These are phyloP conservation scores for Martensiomyces pterosporus DNA, from an alignment of 192 early-diverging fungal genomes.

Conservation along the genomic window DNA sequence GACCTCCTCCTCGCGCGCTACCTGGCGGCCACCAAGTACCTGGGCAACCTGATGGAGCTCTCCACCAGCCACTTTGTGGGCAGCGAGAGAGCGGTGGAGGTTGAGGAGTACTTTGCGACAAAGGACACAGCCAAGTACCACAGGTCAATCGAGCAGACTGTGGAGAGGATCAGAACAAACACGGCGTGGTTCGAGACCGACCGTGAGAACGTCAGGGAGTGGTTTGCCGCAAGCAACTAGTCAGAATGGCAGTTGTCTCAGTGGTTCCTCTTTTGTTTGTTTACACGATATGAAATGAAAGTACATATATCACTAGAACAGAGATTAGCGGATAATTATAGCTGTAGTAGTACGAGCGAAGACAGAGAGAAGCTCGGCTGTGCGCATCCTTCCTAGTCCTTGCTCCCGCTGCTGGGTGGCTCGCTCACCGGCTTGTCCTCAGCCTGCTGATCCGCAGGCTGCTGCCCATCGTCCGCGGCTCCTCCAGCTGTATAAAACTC, in stretches of 20 bases:
- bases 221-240: no score
- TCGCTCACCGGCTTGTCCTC: no score
- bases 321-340: no score
- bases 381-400: no score
- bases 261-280: no score
- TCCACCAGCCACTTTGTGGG: constrained; percentile 53
- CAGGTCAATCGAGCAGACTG: constrained; percentile 55
- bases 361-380: no score
- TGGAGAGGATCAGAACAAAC: constrained; percentile 55
- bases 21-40: constrained; percentile 47
- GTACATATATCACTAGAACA: no score
- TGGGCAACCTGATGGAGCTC: constrained; percentile 54
- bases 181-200: constrained; percentile 7
- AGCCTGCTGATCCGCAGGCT: background rate
- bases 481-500: constrained; percentile 1
- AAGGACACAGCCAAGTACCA: constrained; percentile 36
- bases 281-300: no score
- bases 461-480: background rate
- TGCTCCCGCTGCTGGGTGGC: no score
- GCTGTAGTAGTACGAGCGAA: no score
- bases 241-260: no score
- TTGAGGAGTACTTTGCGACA: constrained; percentile 45
- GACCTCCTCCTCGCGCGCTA: constrained; percentile 47
- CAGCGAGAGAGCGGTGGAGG: constrained; percentile 43
- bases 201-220: background rate